A percentile compares a stretch with the other conserved stretches of the same genome.
Evolutionary conservation across 805 yeast genomes (phyloP).

Genomic region (Brettanomyces sp.): DNA sequence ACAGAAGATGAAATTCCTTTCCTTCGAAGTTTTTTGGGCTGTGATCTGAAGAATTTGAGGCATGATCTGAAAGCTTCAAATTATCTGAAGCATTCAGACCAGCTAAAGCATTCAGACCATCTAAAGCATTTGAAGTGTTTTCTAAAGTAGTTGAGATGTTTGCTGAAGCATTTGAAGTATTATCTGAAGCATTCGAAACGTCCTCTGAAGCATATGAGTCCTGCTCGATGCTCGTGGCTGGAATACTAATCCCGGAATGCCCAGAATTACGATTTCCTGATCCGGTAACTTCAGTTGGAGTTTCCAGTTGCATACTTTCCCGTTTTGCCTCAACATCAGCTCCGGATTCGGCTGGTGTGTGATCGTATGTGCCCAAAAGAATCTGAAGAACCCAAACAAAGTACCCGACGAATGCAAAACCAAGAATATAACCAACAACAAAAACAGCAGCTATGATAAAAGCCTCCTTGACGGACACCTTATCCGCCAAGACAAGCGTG

Average conservation of each 20-base stretch:
- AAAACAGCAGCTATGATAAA: conserved; percentile 68
- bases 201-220: not conserved
- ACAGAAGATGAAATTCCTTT: no score
- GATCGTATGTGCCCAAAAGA: conserved; percentile 18
- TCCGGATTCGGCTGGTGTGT: conserved; percentile 1
- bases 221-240: not conserved
- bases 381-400: conserved; percentile 34
- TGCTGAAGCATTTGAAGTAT: not conserved
- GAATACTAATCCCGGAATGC: not conserved
- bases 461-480: conserved; percentile 58
- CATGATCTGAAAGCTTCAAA: not conserved
- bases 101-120: no score
- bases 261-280: not conserved
- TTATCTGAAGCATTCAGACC: not conserved
- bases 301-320: no score
- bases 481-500: conserved; percentile 57
- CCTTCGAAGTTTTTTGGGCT: not conserved
- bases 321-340: not conserved
- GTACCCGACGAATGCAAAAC: conserved; percentile 41
- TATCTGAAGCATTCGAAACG: not conserved
- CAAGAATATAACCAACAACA: conserved; percentile 50
- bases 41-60: not conserved
- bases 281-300: not conserved
- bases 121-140: no score
- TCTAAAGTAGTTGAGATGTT: no score